phyloP scores from a whole-genome alignment of 106 monocot species.

The Apostasia ramifera region DNA sequence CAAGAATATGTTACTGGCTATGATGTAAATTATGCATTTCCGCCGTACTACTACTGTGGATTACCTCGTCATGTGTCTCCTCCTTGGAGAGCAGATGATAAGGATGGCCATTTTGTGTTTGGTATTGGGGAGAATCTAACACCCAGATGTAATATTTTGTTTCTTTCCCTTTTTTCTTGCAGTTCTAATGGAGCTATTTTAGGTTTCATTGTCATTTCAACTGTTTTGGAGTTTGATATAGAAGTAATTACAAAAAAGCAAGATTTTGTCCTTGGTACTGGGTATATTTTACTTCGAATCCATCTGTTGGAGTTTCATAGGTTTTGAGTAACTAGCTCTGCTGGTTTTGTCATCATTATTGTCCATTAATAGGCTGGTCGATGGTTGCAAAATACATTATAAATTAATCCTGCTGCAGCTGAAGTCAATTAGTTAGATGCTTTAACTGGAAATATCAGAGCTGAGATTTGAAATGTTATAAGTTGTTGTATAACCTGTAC shows the following conservation, averaged over 20 bases:
- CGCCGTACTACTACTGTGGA: conserved; percentile 30
- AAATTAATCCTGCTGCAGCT: no score
- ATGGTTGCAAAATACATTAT: no score
- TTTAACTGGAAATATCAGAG: no score
- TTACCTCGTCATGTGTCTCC: conserved; percentile 54
- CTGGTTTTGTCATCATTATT: background rate
- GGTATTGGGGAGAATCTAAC: conserved; percentile 73
- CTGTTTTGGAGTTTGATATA: background rate
- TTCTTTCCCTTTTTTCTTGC: background rate
- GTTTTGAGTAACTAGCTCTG: background rate
- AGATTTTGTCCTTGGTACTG: background rate
- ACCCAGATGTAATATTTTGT: conserved; percentile 55
- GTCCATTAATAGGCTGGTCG: no score
- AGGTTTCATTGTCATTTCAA: background rate
- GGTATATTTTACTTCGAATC: background rate
- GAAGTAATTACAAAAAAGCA: no score
- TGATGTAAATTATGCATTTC: conserved; percentile 19
- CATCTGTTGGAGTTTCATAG: background rate
- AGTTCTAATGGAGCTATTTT: background rate
- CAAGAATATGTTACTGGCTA: conserved; percentile 46
- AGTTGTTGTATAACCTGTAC: background rate
- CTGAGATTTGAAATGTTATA: background rate
- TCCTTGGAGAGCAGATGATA: conserved; percentile 86
- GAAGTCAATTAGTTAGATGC: background rate
- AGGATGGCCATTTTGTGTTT: conserved; percentile 95